These are phyloP conservation scores for Bretziella fagacearum DNA, from an alignment of 2,329 filamentous ascomycete species.

Conservation along the genomic window DNA sequence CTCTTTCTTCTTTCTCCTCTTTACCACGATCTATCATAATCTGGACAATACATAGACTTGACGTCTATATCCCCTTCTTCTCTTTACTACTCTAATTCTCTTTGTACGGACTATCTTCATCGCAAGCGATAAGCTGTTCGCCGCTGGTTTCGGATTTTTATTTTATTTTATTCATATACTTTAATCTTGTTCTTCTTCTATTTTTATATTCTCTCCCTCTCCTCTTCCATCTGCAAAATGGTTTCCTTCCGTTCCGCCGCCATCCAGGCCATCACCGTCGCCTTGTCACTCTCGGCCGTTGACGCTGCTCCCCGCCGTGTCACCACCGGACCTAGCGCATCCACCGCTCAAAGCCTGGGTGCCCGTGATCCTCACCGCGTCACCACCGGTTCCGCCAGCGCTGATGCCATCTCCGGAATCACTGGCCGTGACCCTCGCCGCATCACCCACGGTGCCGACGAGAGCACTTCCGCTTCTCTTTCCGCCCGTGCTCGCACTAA, in stretches of 20 bases:
- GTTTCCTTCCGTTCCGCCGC: constrained; percentile 7
- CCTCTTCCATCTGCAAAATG: constrained; percentile 7
- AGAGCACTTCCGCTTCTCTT: background rate
- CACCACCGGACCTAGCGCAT: constrained; percentile 1
- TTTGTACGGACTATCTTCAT: constrained; percentile 8
- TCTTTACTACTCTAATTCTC: background rate
- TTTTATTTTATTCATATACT: constrained; percentile 3
- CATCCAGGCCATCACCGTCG: constrained; percentile 13
- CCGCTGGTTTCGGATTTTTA: constrained; percentile 10
- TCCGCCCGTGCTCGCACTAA: constrained; percentile 1
- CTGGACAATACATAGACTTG: constrained; percentile 7
- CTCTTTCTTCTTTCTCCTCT: background rate
- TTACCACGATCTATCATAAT: constrained; percentile 4
- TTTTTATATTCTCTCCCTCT: background rate
- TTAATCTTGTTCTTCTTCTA: constrained; percentile 1
- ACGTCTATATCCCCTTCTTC: constrained; percentile 7
- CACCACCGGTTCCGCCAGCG: background rate
- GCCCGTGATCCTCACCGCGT: background rate
- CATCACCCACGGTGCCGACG: background rate
- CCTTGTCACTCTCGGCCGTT: constrained; percentile 5
- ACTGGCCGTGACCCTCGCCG: constrained; percentile 1
- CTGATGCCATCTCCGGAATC: background rate
- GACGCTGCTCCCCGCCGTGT: constrained; percentile 12
- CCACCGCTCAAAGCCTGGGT: background rate
- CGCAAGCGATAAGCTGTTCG: constrained; percentile 11